These are phyloP conservation scores for Microthlaspi erraticum DNA, from an alignment of 345 rosid genomes.

Conservation along the genomic window DNA sequence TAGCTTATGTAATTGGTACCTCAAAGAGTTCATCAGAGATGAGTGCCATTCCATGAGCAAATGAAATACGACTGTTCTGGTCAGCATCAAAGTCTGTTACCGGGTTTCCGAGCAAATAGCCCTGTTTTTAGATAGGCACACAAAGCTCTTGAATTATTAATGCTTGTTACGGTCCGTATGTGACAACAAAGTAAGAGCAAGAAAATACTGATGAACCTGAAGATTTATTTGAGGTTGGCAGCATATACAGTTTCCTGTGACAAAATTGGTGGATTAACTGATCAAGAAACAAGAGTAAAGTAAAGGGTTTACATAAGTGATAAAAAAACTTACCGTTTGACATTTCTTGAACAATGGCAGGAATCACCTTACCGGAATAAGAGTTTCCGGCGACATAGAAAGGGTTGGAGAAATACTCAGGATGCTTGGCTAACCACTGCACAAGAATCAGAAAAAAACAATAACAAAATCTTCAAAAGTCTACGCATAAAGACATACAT, in stretches of 20 bases:
- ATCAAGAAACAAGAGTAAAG: not conserved
- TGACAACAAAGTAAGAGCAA: not conserved
- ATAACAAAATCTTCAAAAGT: not conserved
- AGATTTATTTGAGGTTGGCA: slow-evolving; percentile 50
- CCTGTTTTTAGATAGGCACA: slow-evolving; percentile 11
- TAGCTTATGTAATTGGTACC: slow-evolving; percentile 41
- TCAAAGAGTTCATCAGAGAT: slow-evolving; percentile 63
- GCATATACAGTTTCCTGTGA: slow-evolving; percentile 58
- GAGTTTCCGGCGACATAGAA: slow-evolving; percentile 39
- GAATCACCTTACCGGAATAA: slow-evolving; percentile 35
- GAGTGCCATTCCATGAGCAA: slow-evolving; percentile 42
- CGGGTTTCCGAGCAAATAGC: slow-evolving; percentile 23
- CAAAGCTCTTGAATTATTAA: not conserved
- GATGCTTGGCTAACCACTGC: slow-evolving; percentile 41
- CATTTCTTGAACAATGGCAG: slow-evolving; percentile 35
- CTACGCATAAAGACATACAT: not conserved
- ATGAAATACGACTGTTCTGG: slow-evolving; percentile 42
- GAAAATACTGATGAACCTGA: slow-evolving; percentile 48
- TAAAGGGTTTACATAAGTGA: not conserved
- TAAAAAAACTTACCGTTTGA: slow-evolving; percentile 14
- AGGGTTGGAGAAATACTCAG: slow-evolving; percentile 32
- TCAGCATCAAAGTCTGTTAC: not conserved
- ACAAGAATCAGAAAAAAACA: not conserved
- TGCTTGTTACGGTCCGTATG: not conserved
- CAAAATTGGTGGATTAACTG: not conserved